Conservation (phyloP, 495 filamentous ascomycete species). For the Aspergillus baeticus region DNA sequence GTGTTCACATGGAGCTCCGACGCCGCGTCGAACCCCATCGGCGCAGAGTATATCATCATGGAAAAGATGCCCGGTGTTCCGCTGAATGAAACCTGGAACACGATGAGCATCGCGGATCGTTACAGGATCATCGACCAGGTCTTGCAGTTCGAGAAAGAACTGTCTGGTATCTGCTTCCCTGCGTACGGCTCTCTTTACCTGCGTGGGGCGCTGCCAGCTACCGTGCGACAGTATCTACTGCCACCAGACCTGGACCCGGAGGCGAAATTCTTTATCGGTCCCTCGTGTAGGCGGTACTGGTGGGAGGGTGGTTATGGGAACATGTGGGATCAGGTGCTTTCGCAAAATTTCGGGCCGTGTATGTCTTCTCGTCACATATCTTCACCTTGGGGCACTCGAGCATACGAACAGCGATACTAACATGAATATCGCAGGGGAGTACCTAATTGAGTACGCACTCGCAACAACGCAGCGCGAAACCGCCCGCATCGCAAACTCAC, state of each 20-base stretch:
- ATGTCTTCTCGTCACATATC: not conserved
- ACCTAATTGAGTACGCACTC: conserved; percentile 9
- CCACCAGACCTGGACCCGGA: conserved; percentile 16
- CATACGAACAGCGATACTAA: conserved; percentile 12
- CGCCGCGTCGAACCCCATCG: conserved; percentile 27
- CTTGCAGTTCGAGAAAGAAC: conserved; percentile 27
- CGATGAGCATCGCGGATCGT: conserved; percentile 19
- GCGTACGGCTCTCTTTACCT: conserved; percentile 28
- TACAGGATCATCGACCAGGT: conserved; percentile 18
- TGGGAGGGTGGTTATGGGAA: conserved; percentile 8
- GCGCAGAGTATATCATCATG: conserved; percentile 38
- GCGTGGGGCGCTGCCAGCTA: conserved; percentile 14
- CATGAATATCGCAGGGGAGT: conserved; percentile 9
- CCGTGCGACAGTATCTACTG: conserved; percentile 10
- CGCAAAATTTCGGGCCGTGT: conserved; percentile 17
- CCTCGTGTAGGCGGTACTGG: conserved; percentile 15
- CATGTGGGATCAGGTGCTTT: not conserved
- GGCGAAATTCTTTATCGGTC: conserved; percentile 18
- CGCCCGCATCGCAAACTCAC: not conserved
- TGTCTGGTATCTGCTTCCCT: conserved; percentile 20
- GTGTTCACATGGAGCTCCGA: conserved; percentile 30
- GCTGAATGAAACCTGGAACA: conserved; percentile 21
- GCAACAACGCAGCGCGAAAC: conserved; percentile 13
- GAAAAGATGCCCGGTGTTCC: conserved; percentile 25
- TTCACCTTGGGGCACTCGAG: too few species aligned